Conservation (phyloP, 75 land plant species). For the Selaginella tamariscina region DNA sequence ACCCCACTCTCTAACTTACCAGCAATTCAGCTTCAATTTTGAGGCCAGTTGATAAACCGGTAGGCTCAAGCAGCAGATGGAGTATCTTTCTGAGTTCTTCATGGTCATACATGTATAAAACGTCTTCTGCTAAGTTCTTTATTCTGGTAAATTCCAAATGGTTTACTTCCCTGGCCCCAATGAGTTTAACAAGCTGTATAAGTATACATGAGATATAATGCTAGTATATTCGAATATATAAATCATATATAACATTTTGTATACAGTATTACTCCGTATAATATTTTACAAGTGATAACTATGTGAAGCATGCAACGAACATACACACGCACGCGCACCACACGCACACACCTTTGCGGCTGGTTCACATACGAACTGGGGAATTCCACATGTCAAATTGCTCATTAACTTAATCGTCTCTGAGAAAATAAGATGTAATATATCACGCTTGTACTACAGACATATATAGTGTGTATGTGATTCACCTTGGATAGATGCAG, state of each 20-base stretch:
- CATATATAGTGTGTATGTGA: background rate
- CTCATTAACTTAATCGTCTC: conserved; percentile 56
- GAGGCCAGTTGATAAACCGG: conserved; percentile 46
- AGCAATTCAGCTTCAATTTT: background rate
- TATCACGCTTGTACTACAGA: background rate
- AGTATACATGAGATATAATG: too few species aligned
- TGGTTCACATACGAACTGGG: conserved; percentile 75
- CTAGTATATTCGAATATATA: too few species aligned
- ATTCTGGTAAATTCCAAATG: conserved; percentile 73
- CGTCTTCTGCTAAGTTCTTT: conserved; percentile 52
- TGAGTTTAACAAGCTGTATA: conserved; percentile 67
- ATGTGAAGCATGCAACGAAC: too few species aligned
- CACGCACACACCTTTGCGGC: conserved; percentile 75
- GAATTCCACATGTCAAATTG: conserved; percentile 54
- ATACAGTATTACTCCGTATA: too few species aligned
- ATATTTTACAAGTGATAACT: too few species aligned
- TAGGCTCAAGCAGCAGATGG: conserved; percentile 51
- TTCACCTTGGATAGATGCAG: conserved; percentile 57
- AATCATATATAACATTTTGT: too few species aligned
- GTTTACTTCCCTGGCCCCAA: conserved; percentile 71
- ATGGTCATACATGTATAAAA: conserved; percentile 44
- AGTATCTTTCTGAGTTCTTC: conserved; percentile 40
- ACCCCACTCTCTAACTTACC: background rate
- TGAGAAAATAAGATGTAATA: too few species aligned
- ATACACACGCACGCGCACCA: too few species aligned